A percentile compares a stretch with the other conserved stretches of the same genome.
Evolutionary conservation across 805 yeast species (phyloP).

Genomic region (Ascoidea asiatica): DNA sequence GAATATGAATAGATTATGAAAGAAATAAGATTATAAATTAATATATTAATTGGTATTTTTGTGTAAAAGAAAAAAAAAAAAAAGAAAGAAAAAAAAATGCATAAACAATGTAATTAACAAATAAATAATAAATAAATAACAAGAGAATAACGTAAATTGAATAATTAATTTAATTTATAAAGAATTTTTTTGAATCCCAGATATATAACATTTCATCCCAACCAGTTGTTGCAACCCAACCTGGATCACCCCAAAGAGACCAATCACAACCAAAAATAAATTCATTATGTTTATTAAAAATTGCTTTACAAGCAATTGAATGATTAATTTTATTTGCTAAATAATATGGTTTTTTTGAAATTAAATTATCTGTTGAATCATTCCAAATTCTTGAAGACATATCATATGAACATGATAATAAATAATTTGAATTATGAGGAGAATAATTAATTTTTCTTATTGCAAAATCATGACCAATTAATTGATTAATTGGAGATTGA

Average conservation of each 20-base stretch:
- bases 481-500: slow-evolving; percentile 55
- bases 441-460: slow-evolving; percentile 78
- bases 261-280: slow-evolving; percentile 91
- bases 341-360: slow-evolving; percentile 9
- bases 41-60: no score
- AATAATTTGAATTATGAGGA: slow-evolving; percentile 63
- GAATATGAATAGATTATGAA: no score
- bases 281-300: slow-evolving; percentile 65
- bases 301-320: slow-evolving; percentile 38
- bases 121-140: no score
- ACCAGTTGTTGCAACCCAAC: slow-evolving; percentile 89
- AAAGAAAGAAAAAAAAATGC: no score
- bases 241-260: slow-evolving; percentile 93
- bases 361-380: slow-evolving; percentile 47
- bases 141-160: no score
- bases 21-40: no score
- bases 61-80: no score
- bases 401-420: slow-evolving; percentile 76
- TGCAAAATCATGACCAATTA: slow-evolving; percentile 82
- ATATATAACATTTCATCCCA: slow-evolving; percentile 94
- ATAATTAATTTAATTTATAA: no score
- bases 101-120: no score
- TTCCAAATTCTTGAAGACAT: slow-evolving; percentile 87
- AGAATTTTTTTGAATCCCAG: slow-evolving; percentile 63
- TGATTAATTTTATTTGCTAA: slow-evolving; percentile 30